Conservation (phyloP, 2,329 filamentous ascomycete genomes). For the Metarhizium guizhouense region DNA sequence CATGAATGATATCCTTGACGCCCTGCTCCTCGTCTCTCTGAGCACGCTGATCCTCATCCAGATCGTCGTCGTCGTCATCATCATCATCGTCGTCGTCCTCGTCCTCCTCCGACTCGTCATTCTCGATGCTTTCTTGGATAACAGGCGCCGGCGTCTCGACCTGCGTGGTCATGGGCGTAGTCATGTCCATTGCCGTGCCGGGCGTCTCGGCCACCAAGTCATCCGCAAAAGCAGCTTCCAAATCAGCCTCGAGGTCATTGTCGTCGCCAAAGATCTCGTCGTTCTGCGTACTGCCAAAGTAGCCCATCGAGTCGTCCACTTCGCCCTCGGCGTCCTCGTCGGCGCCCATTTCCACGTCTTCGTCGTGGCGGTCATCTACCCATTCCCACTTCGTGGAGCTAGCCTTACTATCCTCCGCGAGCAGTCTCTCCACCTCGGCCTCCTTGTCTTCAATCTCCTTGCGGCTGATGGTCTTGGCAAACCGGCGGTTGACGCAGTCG, state of each 20-base stretch:
- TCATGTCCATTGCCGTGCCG: constrained; percentile 30
- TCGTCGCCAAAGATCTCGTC: constrained; percentile 25
- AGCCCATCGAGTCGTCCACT: constrained; percentile 33
- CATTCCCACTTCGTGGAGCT: constrained; percentile 54
- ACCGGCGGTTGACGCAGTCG: constrained; percentile 72
- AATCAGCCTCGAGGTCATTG: constrained; percentile 43
- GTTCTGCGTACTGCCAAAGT: constrained; percentile 25
- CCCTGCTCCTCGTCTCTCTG: constrained; percentile 42
- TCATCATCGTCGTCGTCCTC: constrained; percentile 32
- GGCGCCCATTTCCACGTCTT: constrained; percentile 28
- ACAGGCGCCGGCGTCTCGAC: constrained; percentile 33
- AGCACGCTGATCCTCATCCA: constrained; percentile 44
- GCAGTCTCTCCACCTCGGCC: constrained; percentile 63
- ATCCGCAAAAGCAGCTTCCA: constrained; percentile 45
- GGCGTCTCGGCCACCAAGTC: constrained; percentile 30
- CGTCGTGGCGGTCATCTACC: constrained; percentile 44
- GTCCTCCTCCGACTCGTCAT: constrained; percentile 29
- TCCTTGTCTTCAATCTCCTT: constrained; percentile 82
- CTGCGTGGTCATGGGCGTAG: constrained; percentile 37
- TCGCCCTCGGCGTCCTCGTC: constrained; percentile 43
- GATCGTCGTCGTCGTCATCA: constrained; percentile 40
- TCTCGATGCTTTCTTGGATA: constrained; percentile 37
- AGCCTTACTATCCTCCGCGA: constrained; percentile 59
- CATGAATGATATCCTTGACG: constrained; percentile 44
- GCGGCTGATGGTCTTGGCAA: constrained; percentile 73